Conservation (phyloP, 208 protist genomes). For the Leishmania guyanensis region DNA sequence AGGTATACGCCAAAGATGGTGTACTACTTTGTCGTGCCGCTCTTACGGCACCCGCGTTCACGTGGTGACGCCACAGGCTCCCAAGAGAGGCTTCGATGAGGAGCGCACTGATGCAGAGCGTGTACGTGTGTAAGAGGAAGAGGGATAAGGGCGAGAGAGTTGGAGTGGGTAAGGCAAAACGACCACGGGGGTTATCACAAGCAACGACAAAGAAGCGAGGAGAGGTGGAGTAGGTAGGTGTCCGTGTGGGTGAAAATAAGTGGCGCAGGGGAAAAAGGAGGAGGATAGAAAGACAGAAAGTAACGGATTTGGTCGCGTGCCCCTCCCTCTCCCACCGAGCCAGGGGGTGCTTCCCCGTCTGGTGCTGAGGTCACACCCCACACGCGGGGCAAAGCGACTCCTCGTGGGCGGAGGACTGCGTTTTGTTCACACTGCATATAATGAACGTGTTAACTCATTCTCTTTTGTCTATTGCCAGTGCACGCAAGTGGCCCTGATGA, state of each 20-base stretch:
- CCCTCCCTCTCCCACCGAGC: neutral
- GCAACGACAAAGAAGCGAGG: neutral
- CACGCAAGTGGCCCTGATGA: neutral
- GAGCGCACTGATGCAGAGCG: neutral
- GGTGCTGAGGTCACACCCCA: neutral
- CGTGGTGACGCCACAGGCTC: neutral
- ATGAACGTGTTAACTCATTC: too few relatives aligned
- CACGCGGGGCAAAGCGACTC: neutral
- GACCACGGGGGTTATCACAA: neutral
- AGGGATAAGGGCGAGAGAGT: neutral
- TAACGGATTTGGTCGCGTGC: neutral
- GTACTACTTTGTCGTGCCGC: neutral
- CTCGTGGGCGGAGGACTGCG: neutral
- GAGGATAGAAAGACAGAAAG: neutral
- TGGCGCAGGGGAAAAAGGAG: neutral
- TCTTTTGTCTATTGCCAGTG: neutral
- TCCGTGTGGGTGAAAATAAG: neutral
- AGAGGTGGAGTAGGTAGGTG: neutral
- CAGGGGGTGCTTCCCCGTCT: neutral
- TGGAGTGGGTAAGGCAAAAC: neutral
- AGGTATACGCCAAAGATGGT: neutral
- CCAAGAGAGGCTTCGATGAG: neutral
- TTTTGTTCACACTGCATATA: neutral
- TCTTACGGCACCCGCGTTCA: neutral
- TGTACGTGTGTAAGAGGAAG: neutral